These are phyloP conservation scores for Cryptomeria japonica DNA, from an alignment of 75 land plant genomes.

Conservation along the genomic window DNA sequence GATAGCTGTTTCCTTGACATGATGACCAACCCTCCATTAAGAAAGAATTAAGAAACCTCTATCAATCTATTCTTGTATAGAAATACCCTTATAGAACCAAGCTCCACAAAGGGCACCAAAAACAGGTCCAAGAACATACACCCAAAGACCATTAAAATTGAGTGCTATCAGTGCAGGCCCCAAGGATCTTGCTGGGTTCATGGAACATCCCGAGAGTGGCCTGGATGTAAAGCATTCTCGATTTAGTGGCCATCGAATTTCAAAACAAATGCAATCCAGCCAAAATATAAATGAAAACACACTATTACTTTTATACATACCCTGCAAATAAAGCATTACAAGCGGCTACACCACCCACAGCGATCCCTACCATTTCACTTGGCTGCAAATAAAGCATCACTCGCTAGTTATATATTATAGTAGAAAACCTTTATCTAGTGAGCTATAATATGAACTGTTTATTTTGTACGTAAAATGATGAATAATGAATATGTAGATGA, in stretches of 20 bases:
- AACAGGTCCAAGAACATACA: slow-evolving; percentile 62
- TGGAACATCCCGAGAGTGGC: slow-evolving; percentile 75
- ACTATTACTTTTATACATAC: slow-evolving; percentile 19
- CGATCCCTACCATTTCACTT: slow-evolving; percentile 78
- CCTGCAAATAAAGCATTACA: slow-evolving; percentile 63
- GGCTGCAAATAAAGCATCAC: slow-evolving; percentile 7
- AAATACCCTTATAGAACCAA: slow-evolving; percentile 56
- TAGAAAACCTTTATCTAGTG: too few species aligned
- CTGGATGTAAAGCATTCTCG: slow-evolving; percentile 25
- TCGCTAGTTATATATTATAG: too few species aligned
- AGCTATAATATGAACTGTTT: too few species aligned
- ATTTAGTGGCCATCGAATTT: neutral
- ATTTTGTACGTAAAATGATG: too few species aligned
- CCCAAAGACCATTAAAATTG: slow-evolving; percentile 56
- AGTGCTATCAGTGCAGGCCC: slow-evolving; percentile 73
- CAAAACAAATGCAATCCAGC: neutral
- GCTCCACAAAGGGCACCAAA: slow-evolving; percentile 50
- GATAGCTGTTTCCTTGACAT: too few species aligned
- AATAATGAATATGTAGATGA: neutral
- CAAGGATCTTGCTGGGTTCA: slow-evolving; percentile 81
- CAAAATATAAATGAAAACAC: too few species aligned
- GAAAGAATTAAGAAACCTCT: too few species aligned
- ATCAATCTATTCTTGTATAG: too few species aligned
- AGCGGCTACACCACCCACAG: slow-evolving; percentile 65
- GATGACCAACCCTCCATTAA: too few species aligned